Evolutionary conservation across 148 eudicot species (phyloP), one percentile per base, ranked within the genome.

Genomic region (Tetragonia tetragonoides): DNA sequence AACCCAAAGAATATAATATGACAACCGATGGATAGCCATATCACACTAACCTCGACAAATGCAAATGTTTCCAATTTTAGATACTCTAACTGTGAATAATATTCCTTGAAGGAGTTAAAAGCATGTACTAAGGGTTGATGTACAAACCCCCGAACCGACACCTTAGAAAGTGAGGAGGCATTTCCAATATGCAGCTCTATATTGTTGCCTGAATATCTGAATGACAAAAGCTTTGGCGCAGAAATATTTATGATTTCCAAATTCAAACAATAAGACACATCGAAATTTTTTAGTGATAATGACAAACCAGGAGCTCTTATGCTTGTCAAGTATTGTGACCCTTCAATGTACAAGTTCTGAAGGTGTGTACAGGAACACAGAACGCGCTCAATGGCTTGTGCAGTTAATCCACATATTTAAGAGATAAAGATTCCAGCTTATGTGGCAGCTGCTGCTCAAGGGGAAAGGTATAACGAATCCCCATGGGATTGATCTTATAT

Each of bases 81-180:
- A 51, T 3, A 23, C 63, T 76, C 79, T 72, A 76, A 53, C 37
- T 66, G 79, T 17, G 79, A 40, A 66, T 49, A 20, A 24, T 76
- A 76, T 41, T 4, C 18, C 6, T 46, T 66, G 23, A 76, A 24
- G 28, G 72, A 20, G 37, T 53, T 57, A 14, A 74, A 61, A 62
- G 77, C 41, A 62, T 15, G 23, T 46, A 21, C 56, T 60, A 74
- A 7, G 23, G 16, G 11, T 11, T 10, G 6, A 5, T 23, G 3
- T 18, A 5, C 6, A 9, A 7, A 17, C 5, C 1, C 47, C 57
- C 18, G 46, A 42, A 74, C 16, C 2, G 77, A 74, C 18, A 74
- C 56, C 3, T 16, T 21, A 42, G 68, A 61, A n/a, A 74, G 68
- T 12, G 38, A 62, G n/a, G 56, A 42, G 23, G 77, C 77, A 42